Evolutionary conservation across 352 stramenopile species (phyloP).

Genomic region (Globisporangium ultimum): DNA sequence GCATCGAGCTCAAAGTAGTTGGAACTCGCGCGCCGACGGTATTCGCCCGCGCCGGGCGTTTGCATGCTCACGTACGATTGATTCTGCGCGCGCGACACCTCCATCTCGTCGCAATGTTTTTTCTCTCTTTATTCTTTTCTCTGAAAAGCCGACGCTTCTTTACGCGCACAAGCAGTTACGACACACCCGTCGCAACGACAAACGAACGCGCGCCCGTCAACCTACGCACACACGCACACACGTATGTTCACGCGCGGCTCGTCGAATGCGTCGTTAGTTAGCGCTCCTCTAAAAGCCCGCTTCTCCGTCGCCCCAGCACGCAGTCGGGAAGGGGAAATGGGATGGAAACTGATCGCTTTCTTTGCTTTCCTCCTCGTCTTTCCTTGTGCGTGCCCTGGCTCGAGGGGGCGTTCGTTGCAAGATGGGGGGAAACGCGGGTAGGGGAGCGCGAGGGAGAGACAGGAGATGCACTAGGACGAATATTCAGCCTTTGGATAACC

Average conservation of each 20-base stretch:
- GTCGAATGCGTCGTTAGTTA: no score
- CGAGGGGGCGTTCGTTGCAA: neutral
- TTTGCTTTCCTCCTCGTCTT: neutral
- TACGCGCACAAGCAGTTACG: no score
- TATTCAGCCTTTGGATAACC: neutral
- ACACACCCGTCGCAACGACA: no score
- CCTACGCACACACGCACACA: no score
- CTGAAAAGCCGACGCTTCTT: no score
- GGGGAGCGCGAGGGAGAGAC: neutral
- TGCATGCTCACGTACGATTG: conserved; percentile 9
- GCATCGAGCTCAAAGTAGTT: conserved; percentile 85
- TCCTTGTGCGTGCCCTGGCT: neutral
- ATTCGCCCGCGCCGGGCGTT: conserved; percentile 7
- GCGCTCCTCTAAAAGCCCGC: no score
- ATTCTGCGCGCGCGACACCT: conserved; percentile 10
- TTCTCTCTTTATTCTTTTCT: neutral
- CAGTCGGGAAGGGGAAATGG: no score
- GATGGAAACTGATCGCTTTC: neutral
- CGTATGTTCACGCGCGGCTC: no score
- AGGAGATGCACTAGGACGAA: neutral
- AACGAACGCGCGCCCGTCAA: no score
- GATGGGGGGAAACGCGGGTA: neutral
- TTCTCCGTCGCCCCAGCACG: no score
- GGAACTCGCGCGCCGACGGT: conserved; percentile 62
- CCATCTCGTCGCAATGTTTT: neutral